Conservation (phyloP, 257 asterid species). For the Nicotiana undulata region DNA sequence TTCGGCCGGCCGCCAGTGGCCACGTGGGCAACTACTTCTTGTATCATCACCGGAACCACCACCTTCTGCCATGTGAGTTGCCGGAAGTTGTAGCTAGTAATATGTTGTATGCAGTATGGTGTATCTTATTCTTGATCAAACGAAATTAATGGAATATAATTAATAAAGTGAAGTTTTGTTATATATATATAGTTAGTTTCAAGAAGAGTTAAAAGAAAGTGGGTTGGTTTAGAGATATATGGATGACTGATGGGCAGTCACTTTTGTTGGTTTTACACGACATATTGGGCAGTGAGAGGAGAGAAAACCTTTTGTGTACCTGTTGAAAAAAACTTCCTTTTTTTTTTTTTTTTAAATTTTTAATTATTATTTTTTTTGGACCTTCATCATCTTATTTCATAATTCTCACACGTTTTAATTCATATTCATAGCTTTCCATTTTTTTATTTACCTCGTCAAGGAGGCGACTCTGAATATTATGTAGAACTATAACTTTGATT, state of each 20-base stretch:
- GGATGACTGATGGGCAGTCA: slow-evolving; percentile 27
- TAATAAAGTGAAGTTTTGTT: not conserved
- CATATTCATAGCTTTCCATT: not conserved
- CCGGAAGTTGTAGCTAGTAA: not conserved
- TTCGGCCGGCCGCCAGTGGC: slow-evolving; percentile 95
- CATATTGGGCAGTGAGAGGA: slow-evolving; percentile 26
- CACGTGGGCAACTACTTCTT: slow-evolving; percentile 64
- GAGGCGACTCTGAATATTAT: not conserved
- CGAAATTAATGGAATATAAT: slow-evolving; percentile 10
- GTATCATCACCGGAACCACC: slow-evolving; percentile 41
- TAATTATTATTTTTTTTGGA: too few species aligned
- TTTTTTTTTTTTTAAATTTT: not conserved
- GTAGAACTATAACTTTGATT: not conserved
- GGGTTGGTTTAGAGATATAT: slow-evolving; percentile 29
- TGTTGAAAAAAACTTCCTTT: not conserved
- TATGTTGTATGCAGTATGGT: too few species aligned
- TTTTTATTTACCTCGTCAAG: not conserved
- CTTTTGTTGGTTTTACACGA: slow-evolving; percentile 53
- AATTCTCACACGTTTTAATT: not conserved
- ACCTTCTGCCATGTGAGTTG: slow-evolving; percentile 28
- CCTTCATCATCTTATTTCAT: not conserved
- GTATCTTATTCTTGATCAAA: not conserved
- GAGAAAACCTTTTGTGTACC: slow-evolving; percentile 15
- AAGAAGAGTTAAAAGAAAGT: slow-evolving; percentile 15
- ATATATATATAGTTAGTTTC: not conserved